Evolutionary conservation across 1,139 yeast species (phyloP).

Genomic region (Neolecta irregularis): DNA sequence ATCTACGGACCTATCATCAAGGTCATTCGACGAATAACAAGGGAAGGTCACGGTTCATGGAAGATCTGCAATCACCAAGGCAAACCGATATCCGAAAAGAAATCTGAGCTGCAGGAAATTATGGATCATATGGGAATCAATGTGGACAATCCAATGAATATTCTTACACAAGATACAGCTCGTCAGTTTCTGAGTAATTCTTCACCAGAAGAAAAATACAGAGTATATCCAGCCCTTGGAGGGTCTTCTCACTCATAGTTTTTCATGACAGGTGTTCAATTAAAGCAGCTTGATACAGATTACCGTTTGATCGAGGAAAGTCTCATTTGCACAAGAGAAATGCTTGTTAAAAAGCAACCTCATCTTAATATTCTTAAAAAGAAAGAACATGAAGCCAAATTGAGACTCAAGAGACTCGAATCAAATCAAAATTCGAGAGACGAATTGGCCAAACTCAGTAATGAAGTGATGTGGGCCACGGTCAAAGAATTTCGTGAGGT

Average conservation of each 20-base stretch:
- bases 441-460: slow-evolving; percentile 5
- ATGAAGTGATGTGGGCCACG: slow-evolving; percentile 5
- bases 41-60: slow-evolving; percentile 33
- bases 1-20: slow-evolving; percentile 52
- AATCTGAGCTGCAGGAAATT: slow-evolving; percentile 50
- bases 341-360: slow-evolving; percentile 7
- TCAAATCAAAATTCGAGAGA: slow-evolving; percentile 4
- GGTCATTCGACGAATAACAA: slow-evolving; percentile 51
- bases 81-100: slow-evolving; percentile 42
- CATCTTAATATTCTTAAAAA: slow-evolving; percentile 28
- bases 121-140: slow-evolving; percentile 58
- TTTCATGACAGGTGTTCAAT: slow-evolving; percentile 66
- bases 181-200: slow-evolving; percentile 72
- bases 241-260: slow-evolving; percentile 20
- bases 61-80: slow-evolving; percentile 39
- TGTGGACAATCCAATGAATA: slow-evolving; percentile 83
- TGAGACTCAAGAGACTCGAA: slow-evolving; percentile 7
- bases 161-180: slow-evolving; percentile 87
- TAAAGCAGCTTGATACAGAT: slow-evolving; percentile 34
- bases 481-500: slow-evolving; percentile 3
- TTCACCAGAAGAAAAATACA: slow-evolving; percentile 53
- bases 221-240: slow-evolving; percentile 15
- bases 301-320: slow-evolving; percentile 22
- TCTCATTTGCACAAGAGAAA: slow-evolving; percentile 14
- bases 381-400: slow-evolving; percentile 24